These are phyloP conservation scores for Ophiocordyceps camponoti-rufipedis DNA, from an alignment of 2,329 filamentous ascomycete species.

Conservation along the genomic window DNA sequence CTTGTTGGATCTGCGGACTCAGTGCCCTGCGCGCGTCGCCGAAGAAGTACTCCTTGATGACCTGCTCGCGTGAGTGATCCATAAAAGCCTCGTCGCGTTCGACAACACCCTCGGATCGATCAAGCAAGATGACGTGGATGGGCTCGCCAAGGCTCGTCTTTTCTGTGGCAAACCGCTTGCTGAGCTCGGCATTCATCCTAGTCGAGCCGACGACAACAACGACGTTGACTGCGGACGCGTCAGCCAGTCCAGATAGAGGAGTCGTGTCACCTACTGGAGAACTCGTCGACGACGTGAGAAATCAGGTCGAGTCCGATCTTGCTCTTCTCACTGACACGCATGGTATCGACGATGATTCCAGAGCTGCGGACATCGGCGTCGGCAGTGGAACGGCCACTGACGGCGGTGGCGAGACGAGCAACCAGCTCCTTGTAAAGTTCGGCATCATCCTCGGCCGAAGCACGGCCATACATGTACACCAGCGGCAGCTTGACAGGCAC, in stretches of 20 bases:
- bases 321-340: conserved; percentile 47
- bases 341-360: conserved; percentile 75
- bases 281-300: conserved; percentile 49
- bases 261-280: conserved; percentile 21
- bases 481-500: conserved; percentile 85
- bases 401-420: conserved; percentile 60
- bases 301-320: conserved; percentile 58
- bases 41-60: conserved; percentile 89
- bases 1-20: conserved; percentile 72
- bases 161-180: conserved; percentile 43
- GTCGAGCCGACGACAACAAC: conserved; percentile 71
- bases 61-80: conserved; percentile 53
- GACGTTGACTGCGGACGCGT: conserved; percentile 45
- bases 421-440: conserved; percentile 56
- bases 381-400: conserved; percentile 59
- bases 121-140: conserved; percentile 59
- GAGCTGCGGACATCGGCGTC: conserved; percentile 52
- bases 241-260: conserved; percentile 20
- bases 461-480: conserved; percentile 72
- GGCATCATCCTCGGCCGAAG: conserved; percentile 53
- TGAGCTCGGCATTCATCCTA: conserved; percentile 55
- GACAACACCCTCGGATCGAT: conserved; percentile 73
- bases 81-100: conserved; percentile 58
- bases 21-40: conserved; percentile 60
- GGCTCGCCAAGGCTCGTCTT: conserved; percentile 42